phyloP scores from a whole-genome alignment of 805 yeast species.

The Pichia nakasei region DNA sequence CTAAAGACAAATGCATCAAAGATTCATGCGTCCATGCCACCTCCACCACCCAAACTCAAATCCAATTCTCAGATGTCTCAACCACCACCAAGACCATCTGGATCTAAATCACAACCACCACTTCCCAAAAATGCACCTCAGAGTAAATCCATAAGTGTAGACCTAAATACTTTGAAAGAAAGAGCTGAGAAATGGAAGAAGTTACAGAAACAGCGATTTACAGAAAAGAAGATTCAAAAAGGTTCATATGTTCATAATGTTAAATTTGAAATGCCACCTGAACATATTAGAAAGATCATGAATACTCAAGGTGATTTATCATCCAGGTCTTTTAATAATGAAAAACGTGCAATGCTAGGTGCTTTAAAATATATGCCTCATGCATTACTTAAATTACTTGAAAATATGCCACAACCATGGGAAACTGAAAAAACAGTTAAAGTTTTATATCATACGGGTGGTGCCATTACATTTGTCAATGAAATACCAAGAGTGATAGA shows the following conservation, averaged over 20 bases:
- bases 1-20: too few species aligned
- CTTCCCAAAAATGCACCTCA: conserved; percentile 11
- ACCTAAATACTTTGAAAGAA: not conserved
- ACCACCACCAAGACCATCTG: conserved; percentile 27
- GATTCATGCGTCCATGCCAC: too few species aligned
- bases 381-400: conserved; percentile 79
- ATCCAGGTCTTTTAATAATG: conserved; percentile 67
- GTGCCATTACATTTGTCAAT: conserved; percentile 92
- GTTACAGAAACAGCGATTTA: conserved; percentile 50
- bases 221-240: conserved; percentile 25
- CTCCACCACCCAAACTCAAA: not conserved
- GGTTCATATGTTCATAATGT: conserved; percentile 47
- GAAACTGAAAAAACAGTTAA: conserved; percentile 76
- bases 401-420: conserved; percentile 99
- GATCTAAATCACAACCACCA: conserved; percentile 3
- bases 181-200: conserved; percentile 52
- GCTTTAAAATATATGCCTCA: conserved; percentile 94
- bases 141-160: conserved; percentile 5
- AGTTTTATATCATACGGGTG: conserved; percentile 82
- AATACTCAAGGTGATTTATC: conserved; percentile 80
- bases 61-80: conserved; percentile 3
- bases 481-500: conserved; percentile 88
- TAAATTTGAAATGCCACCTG: conserved; percentile 82
- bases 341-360: conserved; percentile 80
- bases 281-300: conserved; percentile 79